phyloP scores from a whole-genome alignment of 805 yeast species.

The Starmera pachycereana region DNA sequence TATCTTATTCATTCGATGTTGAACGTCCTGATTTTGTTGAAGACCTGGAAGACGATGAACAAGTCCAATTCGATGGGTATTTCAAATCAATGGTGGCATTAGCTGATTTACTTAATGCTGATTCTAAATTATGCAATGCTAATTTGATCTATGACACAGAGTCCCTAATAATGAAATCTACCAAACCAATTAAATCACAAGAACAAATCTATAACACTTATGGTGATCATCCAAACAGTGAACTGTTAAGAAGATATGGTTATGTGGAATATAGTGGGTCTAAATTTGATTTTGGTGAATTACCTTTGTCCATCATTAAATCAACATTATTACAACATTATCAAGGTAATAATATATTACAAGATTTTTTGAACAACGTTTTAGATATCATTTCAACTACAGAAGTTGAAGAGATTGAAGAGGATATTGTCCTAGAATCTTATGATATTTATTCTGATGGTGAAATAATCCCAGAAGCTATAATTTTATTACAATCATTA shows the following conservation, averaged over 20 bases:
- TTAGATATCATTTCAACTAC: constrained; percentile 19
- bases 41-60: constrained; percentile 28
- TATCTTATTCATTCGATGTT: constrained; percentile 89
- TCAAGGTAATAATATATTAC: constrained; percentile 3
- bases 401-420: constrained; percentile 28
- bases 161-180: constrained; percentile 61
- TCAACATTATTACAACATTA: constrained; percentile 23
- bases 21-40: constrained; percentile 28
- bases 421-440: constrained; percentile 37
- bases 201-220: constrained; percentile 82
- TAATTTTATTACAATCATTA: constrained; percentile 42
- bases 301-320: constrained; percentile 36
- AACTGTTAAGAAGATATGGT: constrained; percentile 82
- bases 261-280: constrained; percentile 73
- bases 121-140: constrained; percentile 70
- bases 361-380: constrained; percentile 25
- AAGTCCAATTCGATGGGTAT: constrained; percentile 27
- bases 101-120: constrained; percentile 87
- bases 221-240: constrained; percentile 88
- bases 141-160: constrained; percentile 41
- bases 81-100: constrained; percentile 85
- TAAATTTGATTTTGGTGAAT: constrained; percentile 71
- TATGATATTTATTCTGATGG: constrained; percentile 54
- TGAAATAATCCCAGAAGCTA: constrained; percentile 49
- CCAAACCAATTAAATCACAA: constrained; percentile 45